These are phyloP conservation scores for Mycosphaerella sp. DNA, from an alignment of 2,329 filamentous ascomycete species.

Conservation along the genomic window DNA sequence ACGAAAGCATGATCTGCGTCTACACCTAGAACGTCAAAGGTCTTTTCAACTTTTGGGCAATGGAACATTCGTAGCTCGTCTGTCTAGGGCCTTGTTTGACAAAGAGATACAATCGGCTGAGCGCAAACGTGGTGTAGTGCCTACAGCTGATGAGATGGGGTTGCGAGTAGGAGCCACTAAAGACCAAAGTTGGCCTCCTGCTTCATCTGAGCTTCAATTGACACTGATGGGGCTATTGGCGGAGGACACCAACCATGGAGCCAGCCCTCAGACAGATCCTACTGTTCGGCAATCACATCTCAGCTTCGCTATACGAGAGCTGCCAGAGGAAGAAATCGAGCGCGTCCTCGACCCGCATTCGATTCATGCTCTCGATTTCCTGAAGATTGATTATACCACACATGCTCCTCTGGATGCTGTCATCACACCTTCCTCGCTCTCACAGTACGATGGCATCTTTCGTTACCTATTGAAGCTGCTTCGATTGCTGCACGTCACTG, in stretches of 20 bases:
- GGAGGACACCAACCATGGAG: slow-evolving; percentile 1
- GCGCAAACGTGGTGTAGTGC: slow-evolving; percentile 60
- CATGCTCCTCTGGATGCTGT: slow-evolving; percentile 64
- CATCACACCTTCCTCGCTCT: slow-evolving; percentile 62
- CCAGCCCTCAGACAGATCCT: neutral
- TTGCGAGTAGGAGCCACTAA: slow-evolving; percentile 73
- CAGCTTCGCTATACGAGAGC: slow-evolving; percentile 73
- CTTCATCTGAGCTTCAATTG: slow-evolving; percentile 84
- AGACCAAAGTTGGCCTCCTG: slow-evolving; percentile 71
- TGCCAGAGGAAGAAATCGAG: slow-evolving; percentile 71
- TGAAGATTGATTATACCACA: slow-evolving; percentile 77
- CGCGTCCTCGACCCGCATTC: slow-evolving; percentile 75
- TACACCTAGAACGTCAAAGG: slow-evolving; percentile 67
- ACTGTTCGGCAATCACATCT: slow-evolving; percentile 36
- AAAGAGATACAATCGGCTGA: slow-evolving; percentile 75
- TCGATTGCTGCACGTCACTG: slow-evolving; percentile 59
- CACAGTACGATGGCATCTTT: slow-evolving; percentile 82
- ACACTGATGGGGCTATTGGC: slow-evolving; percentile 63
- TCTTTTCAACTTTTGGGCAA: slow-evolving; percentile 80
- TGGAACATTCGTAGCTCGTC: slow-evolving; percentile 70
- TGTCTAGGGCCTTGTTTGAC: slow-evolving; percentile 80
- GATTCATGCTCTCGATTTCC: slow-evolving; percentile 85
- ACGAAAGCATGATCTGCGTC: slow-evolving; percentile 60
- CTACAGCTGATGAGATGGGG: slow-evolving; percentile 67
- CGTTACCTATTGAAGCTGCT: slow-evolving; percentile 68